Conservation (phyloP, 2,329 filamentous ascomycete species). For the Paramyrothecium roridum region DNA sequence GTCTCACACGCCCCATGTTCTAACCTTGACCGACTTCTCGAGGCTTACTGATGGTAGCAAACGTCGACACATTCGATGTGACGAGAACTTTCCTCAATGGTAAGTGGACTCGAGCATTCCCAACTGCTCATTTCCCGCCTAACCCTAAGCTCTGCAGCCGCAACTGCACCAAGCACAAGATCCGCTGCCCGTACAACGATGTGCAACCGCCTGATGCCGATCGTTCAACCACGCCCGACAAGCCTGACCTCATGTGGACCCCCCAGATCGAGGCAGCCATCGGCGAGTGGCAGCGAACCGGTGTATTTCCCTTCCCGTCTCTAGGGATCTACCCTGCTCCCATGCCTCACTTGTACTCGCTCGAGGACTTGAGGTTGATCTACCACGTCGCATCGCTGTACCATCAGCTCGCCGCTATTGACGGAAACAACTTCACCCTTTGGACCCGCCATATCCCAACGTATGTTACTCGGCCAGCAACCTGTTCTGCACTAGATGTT, state of each 20-base stretch:
- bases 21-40: conserved; percentile 2
- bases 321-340: conserved; percentile 74
- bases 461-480: conserved; percentile 57
- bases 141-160: conserved; percentile 54
- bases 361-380: conserved; percentile 81
- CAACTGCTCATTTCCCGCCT: neutral
- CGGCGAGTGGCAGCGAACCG: conserved; percentile 78
- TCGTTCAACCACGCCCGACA: conserved; percentile 57
- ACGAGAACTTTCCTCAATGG: conserved; percentile 98
- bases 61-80: conserved; percentile 92
- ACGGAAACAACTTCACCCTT: conserved; percentile 80
- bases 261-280: conserved; percentile 80
- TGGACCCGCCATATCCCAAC: conserved; percentile 93
- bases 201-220: conserved; percentile 63
- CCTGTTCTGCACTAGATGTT: neutral
- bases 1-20: conserved; percentile 14
- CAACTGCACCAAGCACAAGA: conserved; percentile 99
- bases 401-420: conserved; percentile 72
- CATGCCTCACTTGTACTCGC: conserved; percentile 67
- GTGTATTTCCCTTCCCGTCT: conserved; percentile 80
- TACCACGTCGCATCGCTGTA: conserved; percentile 87
- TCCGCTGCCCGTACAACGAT: conserved; percentile 97
- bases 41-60: conserved; percentile 51
- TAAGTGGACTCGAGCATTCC: conserved; percentile 38
- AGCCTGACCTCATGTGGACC: conserved; percentile 76